Conservation (phyloP, 805 yeast species). For the Hagleromyces aurorensis region DNA sequence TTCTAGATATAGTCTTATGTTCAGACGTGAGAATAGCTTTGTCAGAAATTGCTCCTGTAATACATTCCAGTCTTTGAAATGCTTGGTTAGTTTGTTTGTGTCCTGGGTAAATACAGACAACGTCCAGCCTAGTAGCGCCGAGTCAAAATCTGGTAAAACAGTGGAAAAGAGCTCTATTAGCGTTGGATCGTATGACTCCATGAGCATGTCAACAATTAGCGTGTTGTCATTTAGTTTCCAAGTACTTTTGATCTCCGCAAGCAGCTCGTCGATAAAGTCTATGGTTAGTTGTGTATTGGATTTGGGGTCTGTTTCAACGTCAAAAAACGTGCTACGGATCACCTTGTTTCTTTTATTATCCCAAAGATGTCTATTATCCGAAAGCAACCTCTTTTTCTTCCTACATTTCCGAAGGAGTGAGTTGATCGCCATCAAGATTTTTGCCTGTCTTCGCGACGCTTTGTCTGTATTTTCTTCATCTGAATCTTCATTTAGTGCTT, state of each 20-base stretch:
- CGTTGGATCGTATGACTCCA: slow-evolving; percentile 10
- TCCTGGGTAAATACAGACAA: too few relatives aligned
- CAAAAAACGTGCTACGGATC: slow-evolving; percentile 21
- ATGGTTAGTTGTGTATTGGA: too few relatives aligned
- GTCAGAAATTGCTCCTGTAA: slow-evolving; percentile 11
- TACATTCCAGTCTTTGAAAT: slow-evolving; percentile 12
- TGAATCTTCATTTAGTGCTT: slow-evolving; percentile 17
- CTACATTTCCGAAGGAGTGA: slow-evolving; percentile 3
- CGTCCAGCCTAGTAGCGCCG: too few relatives aligned
- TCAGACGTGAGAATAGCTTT: slow-evolving; percentile 8
- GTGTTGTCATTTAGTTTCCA: slow-evolving; percentile 15
- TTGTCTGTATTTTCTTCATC: slow-evolving; percentile 19
- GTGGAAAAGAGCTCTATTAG: slow-evolving; percentile 14
- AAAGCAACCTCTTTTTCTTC: slow-evolving; percentile 4
- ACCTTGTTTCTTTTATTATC: slow-evolving; percentile 10
- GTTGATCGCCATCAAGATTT: slow-evolving; percentile 2
- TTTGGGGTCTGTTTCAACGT: too few relatives aligned
- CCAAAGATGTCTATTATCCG: slow-evolving; percentile 16
- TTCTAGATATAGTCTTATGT: slow-evolving; percentile 8
- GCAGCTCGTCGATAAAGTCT: too few relatives aligned
- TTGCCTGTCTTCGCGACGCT: slow-evolving; percentile 8
- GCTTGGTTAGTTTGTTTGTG: too few relatives aligned
- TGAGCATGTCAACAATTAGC: slow-evolving; percentile 8
- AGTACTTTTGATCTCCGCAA: too few relatives aligned
- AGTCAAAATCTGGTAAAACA: slow-evolving; percentile 18